phyloP scores from a whole-genome alignment of 192 early-diverging fungal genomes.

The Mortierella antarctica region DNA sequence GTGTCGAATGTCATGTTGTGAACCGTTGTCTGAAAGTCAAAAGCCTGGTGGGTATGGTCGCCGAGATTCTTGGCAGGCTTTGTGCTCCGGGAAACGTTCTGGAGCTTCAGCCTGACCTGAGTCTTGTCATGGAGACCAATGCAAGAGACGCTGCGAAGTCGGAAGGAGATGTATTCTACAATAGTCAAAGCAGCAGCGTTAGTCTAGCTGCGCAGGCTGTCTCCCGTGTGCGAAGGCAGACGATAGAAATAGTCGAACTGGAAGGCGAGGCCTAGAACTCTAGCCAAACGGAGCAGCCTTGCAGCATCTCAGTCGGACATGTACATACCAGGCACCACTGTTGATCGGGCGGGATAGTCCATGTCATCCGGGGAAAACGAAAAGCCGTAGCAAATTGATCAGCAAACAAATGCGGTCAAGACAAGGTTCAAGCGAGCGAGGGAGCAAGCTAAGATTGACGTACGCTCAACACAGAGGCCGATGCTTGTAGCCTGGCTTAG shows the following conservation, averaged over 20 bases:
- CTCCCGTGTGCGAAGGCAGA: too few species aligned
- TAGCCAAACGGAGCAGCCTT: neutral
- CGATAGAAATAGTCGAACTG: too few species aligned
- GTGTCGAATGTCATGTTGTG: conserved; percentile 53
- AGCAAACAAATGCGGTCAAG: neutral
- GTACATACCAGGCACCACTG: conserved; percentile 23
- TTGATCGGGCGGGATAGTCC: neutral
- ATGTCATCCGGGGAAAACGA: too few species aligned
- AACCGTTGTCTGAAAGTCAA: conserved; percentile 36
- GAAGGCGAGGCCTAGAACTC: neutral
- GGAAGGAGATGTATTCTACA: conserved; percentile 34
- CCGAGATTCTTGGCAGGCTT: conserved; percentile 33
- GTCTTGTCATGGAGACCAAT: conserved; percentile 40
- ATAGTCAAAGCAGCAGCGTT: conserved; percentile 1
- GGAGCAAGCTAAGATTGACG: neutral
- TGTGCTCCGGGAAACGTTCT: conserved; percentile 30
- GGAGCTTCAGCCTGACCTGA: conserved; percentile 38
- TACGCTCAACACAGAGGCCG: conserved; percentile 32
- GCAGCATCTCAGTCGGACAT: neutral
- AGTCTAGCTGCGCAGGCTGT: neutral
- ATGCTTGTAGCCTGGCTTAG: conserved; percentile 20
- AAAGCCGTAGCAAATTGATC: neutral
- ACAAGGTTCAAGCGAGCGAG: neutral
- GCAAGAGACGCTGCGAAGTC: conserved; percentile 32
- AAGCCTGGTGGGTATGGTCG: conserved; percentile 34